A percentile compares a stretch with the other conserved stretches of the same genome.
These are phyloP conservation scores for Rhizodiscina lignyota DNA, from an alignment of 495 filamentous ascomycete species.

Conservation along the genomic window DNA sequence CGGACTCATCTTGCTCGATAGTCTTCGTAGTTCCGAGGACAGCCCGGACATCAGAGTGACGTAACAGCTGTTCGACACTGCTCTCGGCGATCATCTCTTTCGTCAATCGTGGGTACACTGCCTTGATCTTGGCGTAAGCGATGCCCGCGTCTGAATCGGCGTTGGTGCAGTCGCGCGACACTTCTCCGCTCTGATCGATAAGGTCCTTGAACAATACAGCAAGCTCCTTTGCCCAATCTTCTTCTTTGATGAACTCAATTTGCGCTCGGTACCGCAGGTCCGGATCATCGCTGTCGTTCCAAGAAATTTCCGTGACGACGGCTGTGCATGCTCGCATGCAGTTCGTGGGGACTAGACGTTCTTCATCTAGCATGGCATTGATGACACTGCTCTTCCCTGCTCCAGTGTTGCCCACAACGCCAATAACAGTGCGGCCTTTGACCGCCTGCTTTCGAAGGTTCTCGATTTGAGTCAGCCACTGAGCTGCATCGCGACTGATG, in stretches of 20 bases:
- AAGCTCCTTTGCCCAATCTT: constrained; percentile 44
- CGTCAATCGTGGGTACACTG: constrained; percentile 42
- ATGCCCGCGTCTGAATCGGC: constrained; percentile 36
- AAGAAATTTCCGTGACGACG: constrained; percentile 48
- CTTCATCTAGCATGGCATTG: constrained; percentile 20
- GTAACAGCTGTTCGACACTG: constrained; percentile 24
- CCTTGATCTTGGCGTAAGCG: constrained; percentile 46
- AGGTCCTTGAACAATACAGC: constrained; percentile 34
- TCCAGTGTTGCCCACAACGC: constrained; percentile 20
- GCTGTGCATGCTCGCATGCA: constrained; percentile 52
- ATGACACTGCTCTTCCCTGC: constrained; percentile 19
- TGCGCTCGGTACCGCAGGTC: constrained; percentile 37
- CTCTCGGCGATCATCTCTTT: constrained; percentile 29
- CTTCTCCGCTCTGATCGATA: constrained; percentile 25
- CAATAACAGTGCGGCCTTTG: constrained; percentile 14
- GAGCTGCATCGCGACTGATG: constrained; percentile 13
- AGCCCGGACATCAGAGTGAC: constrained; percentile 19
- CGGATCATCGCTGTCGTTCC: constrained; percentile 31
- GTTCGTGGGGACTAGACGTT: constrained; percentile 34
- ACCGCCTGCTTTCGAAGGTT: constrained; percentile 22
- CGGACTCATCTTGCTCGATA: constrained; percentile 22
- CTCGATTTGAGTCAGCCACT: constrained; percentile 29
- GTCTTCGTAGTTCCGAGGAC: constrained; percentile 31
- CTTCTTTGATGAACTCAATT: constrained; percentile 39
- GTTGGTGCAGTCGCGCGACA: constrained; percentile 27